Base-by-base conservation (phyloP, 352 stramenopile species). In the Globisporangium polare region DNA sequence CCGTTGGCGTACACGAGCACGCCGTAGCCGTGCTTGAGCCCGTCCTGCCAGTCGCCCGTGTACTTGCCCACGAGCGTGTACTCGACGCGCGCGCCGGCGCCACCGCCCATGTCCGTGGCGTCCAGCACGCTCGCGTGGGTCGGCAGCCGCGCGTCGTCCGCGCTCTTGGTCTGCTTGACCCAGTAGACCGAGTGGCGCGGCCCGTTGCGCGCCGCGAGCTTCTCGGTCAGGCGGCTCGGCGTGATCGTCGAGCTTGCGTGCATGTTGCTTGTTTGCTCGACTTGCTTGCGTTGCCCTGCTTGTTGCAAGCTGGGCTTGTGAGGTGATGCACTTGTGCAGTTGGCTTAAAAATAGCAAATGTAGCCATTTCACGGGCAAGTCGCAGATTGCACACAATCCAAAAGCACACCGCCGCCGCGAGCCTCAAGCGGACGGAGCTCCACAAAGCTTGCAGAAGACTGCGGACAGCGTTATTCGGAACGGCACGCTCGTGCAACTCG, bases 11-110 rank as follows among this genome's bases (percentile, higher is more conserved):
- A 96, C 37, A 94, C 62, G 41, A 97, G 88, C 29, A 80, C 90
- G 12, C 96, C 96, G 60, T 92, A 91, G 7, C 96, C 96, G 71
- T 98, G 89, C 67, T 97, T 96, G 63, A 92, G 80, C 51, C 97
- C 96, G 49, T 95, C 74, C 57, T 88, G 87, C 94, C 94, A 98
- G 64, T 97, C 79, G 26, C 96, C 95, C 53, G 96, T 97, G 77
- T 99, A 95, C 64, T 92, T 94, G 42, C 80, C 81, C 27, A 81
- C 60, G 42, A 90, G 53, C 26, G 80, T 79, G 47, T 90, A 93
- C 55, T 86, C 72, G 33, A 88, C 72, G 46, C 75, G 74, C 43
- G 80, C 71, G 45, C 68, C 61, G 26, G 58, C 24, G 27, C 24
- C 20, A 43, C 77, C 59, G n/a, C 63, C 64, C 70, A 83, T 74